phyloP scores from a whole-genome alignment of 2,329 filamentous ascomycete genomes.

The Didymosphaeria variabile region DNA sequence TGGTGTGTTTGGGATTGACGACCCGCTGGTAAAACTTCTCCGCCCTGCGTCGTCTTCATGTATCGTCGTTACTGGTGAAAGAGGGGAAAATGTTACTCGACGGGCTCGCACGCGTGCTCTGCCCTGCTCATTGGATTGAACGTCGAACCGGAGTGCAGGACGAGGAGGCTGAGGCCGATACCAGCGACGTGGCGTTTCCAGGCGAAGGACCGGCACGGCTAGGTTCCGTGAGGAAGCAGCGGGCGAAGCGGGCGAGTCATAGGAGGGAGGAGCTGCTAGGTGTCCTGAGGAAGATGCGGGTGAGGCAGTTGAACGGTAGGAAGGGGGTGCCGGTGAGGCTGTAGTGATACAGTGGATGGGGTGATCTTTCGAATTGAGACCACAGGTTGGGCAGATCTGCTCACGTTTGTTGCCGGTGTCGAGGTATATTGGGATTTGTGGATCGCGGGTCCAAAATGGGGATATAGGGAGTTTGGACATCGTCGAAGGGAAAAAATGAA shows the following conservation, averaged over 20 bases:
- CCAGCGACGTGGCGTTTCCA: slow-evolving; percentile 17
- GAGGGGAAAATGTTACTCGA: slow-evolving; percentile 11
- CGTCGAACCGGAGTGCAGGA: slow-evolving; percentile 16
- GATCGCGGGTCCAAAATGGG: slow-evolving; percentile 16
- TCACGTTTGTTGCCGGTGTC: slow-evolving; percentile 14
- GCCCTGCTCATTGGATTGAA: slow-evolving; percentile 9
- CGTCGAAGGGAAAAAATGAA: slow-evolving; percentile 14
- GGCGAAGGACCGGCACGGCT: slow-evolving; percentile 14
- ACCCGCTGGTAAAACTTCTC: slow-evolving; percentile 14
- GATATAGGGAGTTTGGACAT: slow-evolving; percentile 18
- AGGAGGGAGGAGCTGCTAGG: slow-evolving; percentile 27
- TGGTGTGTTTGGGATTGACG: slow-evolving; percentile 15
- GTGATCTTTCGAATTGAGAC: slow-evolving; percentile 18
- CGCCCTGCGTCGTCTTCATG: slow-evolving; percentile 6
- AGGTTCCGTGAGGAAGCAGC: slow-evolving; percentile 15
- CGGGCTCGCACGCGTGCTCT: slow-evolving; percentile 18
- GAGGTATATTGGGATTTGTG: slow-evolving; percentile 23
- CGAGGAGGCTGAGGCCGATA: slow-evolving; percentile 17
- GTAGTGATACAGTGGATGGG: slow-evolving; percentile 22
- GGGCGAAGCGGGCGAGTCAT: slow-evolving; percentile 12
- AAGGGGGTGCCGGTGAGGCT: slow-evolving; percentile 13
- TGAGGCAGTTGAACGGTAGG: slow-evolving; percentile 8
- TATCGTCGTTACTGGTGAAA: slow-evolving; percentile 14
- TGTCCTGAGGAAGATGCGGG: not conserved
- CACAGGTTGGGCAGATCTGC: slow-evolving; percentile 15